Evolutionary conservation across 169 alveolate genomes (phyloP).

Genomic region (Plasmodium gonderi): DNA sequence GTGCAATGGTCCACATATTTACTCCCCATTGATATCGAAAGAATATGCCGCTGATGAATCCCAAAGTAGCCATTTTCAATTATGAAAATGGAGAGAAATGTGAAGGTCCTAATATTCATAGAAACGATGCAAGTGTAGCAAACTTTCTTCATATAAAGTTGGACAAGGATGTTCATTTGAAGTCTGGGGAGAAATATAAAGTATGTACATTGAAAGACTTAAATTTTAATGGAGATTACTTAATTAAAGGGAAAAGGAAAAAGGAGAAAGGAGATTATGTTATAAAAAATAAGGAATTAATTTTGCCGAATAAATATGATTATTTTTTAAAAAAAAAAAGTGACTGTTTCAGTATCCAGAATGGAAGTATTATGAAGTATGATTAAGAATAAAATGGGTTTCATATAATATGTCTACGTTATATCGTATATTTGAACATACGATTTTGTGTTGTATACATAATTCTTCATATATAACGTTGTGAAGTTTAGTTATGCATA

Average conservation of each 20-base stretch:
- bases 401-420: neutral
- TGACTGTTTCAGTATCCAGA: neutral
- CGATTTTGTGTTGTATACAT: no score
- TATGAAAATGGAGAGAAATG: constrained; percentile 9
- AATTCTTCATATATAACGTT: no score
- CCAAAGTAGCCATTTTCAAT: constrained; percentile 2
- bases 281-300: constrained; percentile 26
- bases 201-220: constrained; percentile 24
- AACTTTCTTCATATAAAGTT: constrained; percentile 3
- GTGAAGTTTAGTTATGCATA: no score
- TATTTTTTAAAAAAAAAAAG: constrained; percentile 10
- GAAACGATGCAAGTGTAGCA: neutral
- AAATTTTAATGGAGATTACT: constrained; percentile 30
- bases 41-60: neutral
- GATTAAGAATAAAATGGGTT: neutral
- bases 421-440: no score
- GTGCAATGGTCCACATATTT: neutral
- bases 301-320: constrained; percentile 39
- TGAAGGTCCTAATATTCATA: neutral
- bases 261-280: neutral
- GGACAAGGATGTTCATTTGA: neutral
- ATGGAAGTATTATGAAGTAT: constrained; percentile 16
- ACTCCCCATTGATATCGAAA: neutral
- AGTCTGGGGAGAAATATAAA: neutral
- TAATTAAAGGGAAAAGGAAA: constrained; percentile 19